Conservation (phyloP, 129 eudicot genomes). For the Pseudognaphalium luteoalbum region DNA sequence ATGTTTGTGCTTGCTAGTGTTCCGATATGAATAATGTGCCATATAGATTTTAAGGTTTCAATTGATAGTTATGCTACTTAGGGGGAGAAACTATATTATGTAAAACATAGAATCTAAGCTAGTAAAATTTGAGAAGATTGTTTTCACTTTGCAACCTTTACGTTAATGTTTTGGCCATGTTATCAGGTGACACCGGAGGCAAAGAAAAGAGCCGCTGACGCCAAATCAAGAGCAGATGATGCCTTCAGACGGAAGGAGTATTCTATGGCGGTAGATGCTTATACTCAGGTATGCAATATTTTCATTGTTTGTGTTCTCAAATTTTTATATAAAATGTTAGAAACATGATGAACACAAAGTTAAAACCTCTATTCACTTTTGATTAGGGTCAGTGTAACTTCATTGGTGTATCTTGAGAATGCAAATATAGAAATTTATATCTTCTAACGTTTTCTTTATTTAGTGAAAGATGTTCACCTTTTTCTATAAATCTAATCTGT, state of each 20-base stretch:
- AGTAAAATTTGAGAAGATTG: slow-evolving; percentile 11
- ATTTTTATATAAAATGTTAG: not conserved
- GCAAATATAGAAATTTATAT: not conserved
- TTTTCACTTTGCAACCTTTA: slow-evolving; percentile 11
- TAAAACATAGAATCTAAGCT: not conserved
- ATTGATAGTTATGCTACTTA: not conserved
- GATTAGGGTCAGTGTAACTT: not conserved
- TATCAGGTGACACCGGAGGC: slow-evolving; percentile 70
- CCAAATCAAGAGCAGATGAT: slow-evolving; percentile 82
- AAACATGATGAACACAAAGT: not conserved
- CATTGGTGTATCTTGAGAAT: not conserved
- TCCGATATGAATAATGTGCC: slow-evolving; percentile 6
- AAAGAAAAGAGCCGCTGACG: slow-evolving; percentile 83
- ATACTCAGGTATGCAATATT: slow-evolving; percentile 59
- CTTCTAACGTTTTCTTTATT: not conserved
- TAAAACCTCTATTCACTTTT: not conserved
- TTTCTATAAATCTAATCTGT: not conserved
- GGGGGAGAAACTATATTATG: slow-evolving; percentile 1
- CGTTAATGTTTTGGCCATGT: not conserved
- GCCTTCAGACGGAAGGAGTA: slow-evolving; percentile 73
- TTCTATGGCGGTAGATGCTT: slow-evolving; percentile 72
- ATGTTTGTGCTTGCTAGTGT: slow-evolving; percentile 7
- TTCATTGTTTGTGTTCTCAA: slow-evolving; percentile 1
- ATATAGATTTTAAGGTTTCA: slow-evolving; percentile 7
- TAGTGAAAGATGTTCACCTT: not conserved